phyloP scores from a whole-genome alignment of 176 grass and related monocot species.

The Oryza rufipogon region DNA sequence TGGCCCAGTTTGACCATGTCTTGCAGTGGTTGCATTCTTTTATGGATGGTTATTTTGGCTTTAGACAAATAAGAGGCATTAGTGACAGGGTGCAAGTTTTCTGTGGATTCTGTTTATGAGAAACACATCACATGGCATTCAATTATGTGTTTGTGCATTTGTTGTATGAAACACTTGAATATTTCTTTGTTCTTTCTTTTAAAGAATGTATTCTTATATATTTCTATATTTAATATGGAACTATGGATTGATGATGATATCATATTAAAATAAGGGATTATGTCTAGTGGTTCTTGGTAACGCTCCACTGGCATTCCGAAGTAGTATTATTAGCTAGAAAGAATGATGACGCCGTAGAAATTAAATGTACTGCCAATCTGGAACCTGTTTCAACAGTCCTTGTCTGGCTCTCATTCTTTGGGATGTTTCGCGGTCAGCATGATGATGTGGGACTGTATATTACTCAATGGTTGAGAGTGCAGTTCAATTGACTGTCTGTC shows the following conservation, averaged over 20 bases:
- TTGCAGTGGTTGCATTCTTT: neutral
- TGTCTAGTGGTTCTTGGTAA: neutral
- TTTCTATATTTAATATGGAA: too few species aligned
- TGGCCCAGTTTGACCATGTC: neutral
- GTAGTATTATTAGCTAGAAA: constrained; percentile 19
- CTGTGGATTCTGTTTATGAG: neutral
- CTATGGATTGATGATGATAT: neutral
- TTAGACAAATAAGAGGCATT: neutral
- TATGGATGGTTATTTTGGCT: constrained; percentile 2
- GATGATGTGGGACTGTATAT: too few species aligned
- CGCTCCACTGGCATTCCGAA: neutral
- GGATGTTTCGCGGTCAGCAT: too few species aligned
- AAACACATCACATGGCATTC: neutral
- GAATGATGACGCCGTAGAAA: constrained; percentile 1
- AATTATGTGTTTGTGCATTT: neutral
- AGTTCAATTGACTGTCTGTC: neutral
- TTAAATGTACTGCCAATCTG: neutral
- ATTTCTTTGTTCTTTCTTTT: too few species aligned
- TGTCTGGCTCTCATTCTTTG: too few species aligned
- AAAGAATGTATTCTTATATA: too few species aligned
- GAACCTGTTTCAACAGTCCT: constrained; percentile 11
- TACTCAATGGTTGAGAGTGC: neutral
- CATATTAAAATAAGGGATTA: neutral
- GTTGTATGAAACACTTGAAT: neutral
- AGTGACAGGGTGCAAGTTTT: neutral